These are phyloP conservation scores for Phytopythium kandeliae DNA, from an alignment of 352 stramenopile genomes.

Conservation along the genomic window DNA sequence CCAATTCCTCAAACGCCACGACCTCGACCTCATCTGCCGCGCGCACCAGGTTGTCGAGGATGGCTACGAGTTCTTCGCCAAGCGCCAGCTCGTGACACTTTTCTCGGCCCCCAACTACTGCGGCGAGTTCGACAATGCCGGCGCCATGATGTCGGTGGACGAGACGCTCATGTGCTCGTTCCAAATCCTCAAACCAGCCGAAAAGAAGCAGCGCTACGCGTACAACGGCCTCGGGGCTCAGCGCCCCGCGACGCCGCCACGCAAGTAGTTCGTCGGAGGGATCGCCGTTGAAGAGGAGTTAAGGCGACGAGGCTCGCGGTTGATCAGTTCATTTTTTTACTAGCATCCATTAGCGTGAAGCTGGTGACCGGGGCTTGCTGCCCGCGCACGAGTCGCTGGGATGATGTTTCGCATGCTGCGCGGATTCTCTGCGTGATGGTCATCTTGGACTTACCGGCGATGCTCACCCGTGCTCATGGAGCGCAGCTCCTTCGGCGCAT, in stretches of 20 bases:
- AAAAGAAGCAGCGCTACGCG: conserved; percentile 79
- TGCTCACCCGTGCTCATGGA: no score
- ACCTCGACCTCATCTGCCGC: conserved; percentile 97
- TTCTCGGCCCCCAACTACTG: conserved; percentile 10
- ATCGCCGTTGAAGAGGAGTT: conserved; percentile 4
- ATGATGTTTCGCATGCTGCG: no score
- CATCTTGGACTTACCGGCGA: no score
- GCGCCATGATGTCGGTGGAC: conserved; percentile 76
- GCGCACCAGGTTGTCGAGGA: conserved; percentile 95
- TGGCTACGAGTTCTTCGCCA: conserved; percentile 22
- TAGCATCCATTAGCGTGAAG: conserved; percentile 1
- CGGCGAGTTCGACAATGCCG: conserved; percentile 49
- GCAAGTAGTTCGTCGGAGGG: conserved; percentile 25
- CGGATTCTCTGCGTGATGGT: no score
- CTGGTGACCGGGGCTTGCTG: neutral
- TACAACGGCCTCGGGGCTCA: conserved; percentile 61
- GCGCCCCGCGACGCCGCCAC: conserved; percentile 48
- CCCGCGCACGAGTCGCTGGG: no score
- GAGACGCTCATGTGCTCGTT: conserved; percentile 73
- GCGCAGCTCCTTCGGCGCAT: no score
- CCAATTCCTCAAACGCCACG: conserved; percentile 96
- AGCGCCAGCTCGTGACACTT: conserved; percentile 9
- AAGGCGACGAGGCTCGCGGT: neutral
- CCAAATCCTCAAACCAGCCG: conserved; percentile 66
- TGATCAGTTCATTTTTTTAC: conserved; percentile 2